Evolutionary conservation across 2,329 filamentous ascomycete genomes (phyloP).

Genomic region (Xylariomycetidae sp.): DNA sequence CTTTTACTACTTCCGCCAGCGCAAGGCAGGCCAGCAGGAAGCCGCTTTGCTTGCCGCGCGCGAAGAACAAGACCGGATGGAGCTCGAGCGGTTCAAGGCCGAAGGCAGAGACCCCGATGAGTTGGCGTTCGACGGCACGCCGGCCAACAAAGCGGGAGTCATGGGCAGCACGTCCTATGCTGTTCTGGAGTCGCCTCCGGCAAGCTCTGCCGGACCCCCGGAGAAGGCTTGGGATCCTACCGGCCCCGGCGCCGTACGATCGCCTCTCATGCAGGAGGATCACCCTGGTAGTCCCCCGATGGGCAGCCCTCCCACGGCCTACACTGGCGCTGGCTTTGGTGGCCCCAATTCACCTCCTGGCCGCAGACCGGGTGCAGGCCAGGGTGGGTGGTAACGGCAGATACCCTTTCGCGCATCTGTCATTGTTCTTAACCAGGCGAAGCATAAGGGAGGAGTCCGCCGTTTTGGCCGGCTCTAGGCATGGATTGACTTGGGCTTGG

Average conservation of each 20-base stretch:
- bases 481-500: too few species aligned
- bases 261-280: too few species aligned
- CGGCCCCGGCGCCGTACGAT: conserved; percentile 6
- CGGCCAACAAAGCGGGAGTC: conserved; percentile 5
- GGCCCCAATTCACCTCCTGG: too few species aligned
- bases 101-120: conserved; percentile 42
- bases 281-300: too few species aligned
- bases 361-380: too few species aligned
- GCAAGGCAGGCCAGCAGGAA: conserved; percentile 45
- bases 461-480: too few species aligned
- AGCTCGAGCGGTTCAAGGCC: conserved; percentile 44
- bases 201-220: conserved; percentile 11
- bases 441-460: too few species aligned
- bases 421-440: too few species aligned
- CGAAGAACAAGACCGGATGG: conserved; percentile 41
- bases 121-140: conserved; percentile 10
- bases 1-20: conserved; percentile 51
- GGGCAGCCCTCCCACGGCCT: too few species aligned
- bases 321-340: too few species aligned
- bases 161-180: conserved; percentile 9
- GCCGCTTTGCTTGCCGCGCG: conserved; percentile 39
- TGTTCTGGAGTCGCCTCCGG: conserved; percentile 12
- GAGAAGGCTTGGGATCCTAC: conserved; percentile 16
- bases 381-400: too few species aligned
- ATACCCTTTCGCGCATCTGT: too few species aligned